Conservation (phyloP, 1,139 yeast species). For the Diutina rugosa region DNA sequence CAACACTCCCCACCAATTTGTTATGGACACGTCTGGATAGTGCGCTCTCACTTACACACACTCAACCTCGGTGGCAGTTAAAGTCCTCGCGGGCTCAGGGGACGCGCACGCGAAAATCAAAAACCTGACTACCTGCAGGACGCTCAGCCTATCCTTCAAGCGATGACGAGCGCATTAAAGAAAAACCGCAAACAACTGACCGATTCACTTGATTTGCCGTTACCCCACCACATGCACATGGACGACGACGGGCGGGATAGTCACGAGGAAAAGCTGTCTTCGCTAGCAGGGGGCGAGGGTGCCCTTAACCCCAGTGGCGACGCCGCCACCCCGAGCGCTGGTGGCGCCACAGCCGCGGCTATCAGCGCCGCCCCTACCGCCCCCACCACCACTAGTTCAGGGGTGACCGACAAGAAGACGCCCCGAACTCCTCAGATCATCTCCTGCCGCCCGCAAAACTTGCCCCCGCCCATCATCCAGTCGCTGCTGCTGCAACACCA, state of each 20-base stretch:
- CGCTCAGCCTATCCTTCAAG: background rate
- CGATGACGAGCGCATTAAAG: background rate
- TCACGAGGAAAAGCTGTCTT: background rate
- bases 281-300: background rate
- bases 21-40: too few species aligned
- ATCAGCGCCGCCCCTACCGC: background rate
- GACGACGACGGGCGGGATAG: background rate
- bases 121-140: background rate
- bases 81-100: background rate
- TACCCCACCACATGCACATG: background rate
- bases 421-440: background rate
- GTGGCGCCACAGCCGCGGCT: background rate
- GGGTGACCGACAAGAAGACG: background rate
- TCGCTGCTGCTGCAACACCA: background rate
- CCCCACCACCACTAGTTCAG: background rate
- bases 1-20: too few species aligned
- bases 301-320: background rate
- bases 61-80: too few species aligned
- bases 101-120: background rate
- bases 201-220: background rate
- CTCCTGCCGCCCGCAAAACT: background rate
- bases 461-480: slow-evolving; percentile 1
- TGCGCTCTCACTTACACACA: too few species aligned
- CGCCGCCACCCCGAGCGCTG: background rate
- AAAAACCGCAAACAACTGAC: background rate